Percentiles rank a stretch among this genome's conserved stretches.
Evolutionary conservation across 257 asterid genomes (phyloP).

Genomic region (Solanum raphanifolium): DNA sequence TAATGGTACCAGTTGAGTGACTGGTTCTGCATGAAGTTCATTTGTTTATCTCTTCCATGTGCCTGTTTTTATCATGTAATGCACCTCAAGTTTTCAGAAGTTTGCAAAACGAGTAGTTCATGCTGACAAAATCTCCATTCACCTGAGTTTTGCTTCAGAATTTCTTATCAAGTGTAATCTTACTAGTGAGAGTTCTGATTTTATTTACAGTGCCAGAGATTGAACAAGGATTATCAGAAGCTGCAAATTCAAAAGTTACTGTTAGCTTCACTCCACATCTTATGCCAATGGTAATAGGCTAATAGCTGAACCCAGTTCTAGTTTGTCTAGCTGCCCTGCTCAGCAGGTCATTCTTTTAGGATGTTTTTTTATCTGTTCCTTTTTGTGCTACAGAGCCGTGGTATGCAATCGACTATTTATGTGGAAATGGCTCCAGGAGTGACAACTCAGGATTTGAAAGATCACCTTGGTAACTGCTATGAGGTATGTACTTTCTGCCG

Average conservation of each 20-base stretch:
- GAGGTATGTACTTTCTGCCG: constrained; percentile 39
- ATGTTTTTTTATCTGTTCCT: neutral
- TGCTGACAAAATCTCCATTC: neutral
- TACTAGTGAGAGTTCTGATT: neutral
- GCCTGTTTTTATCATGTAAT: neutral
- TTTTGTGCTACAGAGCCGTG: constrained; percentile 61
- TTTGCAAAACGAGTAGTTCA: neutral
- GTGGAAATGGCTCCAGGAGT: constrained; percentile 79
- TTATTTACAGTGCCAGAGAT: constrained; percentile 80
- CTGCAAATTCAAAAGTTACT: constrained; percentile 64
- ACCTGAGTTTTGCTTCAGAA: neutral
- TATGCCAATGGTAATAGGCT: constrained; percentile 95
- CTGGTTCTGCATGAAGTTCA: neutral
- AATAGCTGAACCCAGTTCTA: constrained; percentile 11
- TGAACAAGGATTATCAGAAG: constrained; percentile 92
- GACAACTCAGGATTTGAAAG: constrained; percentile 58
- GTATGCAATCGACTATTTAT: constrained; percentile 95
- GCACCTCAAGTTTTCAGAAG: neutral
- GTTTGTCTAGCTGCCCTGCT: neutral
- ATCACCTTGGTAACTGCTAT: constrained; percentile 41
- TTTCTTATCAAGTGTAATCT: neutral
- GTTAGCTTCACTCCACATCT: constrained; percentile 97
- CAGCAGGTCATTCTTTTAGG: neutral
- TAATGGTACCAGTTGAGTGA: neutral
- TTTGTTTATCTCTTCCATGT: neutral